Evolutionary conservation across 1,284 basidiomycete genomes (phyloP).

Genomic region (Polyporus tsugae): DNA sequence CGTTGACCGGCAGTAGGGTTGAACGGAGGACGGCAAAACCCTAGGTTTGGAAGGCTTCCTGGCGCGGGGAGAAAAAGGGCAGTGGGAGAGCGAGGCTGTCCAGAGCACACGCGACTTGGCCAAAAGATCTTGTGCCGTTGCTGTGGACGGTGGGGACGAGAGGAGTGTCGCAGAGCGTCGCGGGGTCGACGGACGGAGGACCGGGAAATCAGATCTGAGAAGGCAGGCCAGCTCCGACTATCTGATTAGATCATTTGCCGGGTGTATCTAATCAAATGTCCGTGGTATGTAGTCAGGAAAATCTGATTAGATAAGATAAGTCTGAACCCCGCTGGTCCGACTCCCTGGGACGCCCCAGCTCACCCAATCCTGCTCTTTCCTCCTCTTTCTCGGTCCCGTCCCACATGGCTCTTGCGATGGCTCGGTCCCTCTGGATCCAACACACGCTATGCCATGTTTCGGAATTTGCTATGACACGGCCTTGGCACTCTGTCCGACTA

Average conservation of each 20-base stretch:
- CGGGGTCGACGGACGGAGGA: constrained; percentile 10
- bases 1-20: constrained; percentile 15
- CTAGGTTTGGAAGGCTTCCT: not conserved
- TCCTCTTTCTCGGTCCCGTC: constrained; percentile 7
- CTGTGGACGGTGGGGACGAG: constrained; percentile 9
- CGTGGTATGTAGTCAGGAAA: not conserved
- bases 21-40: constrained; percentile 5
- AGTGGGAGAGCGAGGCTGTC: not conserved
- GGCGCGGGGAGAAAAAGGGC: not conserved
- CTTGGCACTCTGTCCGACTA: constrained; percentile 6
- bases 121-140: not conserved
- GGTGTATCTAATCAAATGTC: constrained; percentile 25
- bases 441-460: not conserved
- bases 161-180: not conserved
- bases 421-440: not conserved
- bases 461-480: not conserved
- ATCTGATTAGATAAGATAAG: constrained; percentile 37
- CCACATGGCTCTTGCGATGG: not conserved
- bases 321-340: not conserved
- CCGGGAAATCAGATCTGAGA: not conserved
- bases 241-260: constrained; percentile 34
- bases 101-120: not conserved
- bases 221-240: constrained; percentile 11
- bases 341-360: not conserved
- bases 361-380: constrained; percentile 1